Base-by-base conservation (phyloP, 2,329 filamentous ascomycete genomes). In the Penicillium hordei region DNA sequence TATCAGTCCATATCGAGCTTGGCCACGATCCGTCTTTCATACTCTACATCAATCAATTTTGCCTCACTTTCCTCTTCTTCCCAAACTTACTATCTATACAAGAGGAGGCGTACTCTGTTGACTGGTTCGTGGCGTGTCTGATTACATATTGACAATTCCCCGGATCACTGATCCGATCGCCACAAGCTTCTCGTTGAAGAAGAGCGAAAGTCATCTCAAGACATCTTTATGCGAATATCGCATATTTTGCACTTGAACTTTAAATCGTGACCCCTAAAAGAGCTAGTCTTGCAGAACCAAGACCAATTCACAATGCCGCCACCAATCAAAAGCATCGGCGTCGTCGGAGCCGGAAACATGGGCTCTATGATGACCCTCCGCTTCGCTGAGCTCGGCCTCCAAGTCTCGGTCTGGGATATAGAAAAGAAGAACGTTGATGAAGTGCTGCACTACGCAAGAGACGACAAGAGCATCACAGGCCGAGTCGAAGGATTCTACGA, bases 361-460 rank as follows among this genome's bases (percentile, higher is more conserved):
- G 75, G 75, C 46, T 75, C 75, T 29, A 76, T 76, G 72, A 76
- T 77, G 75, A 66, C 72, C 53, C 72, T 76, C 58, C 74, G 73
- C 19, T 76, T 77, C 38, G 70, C 73, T 0, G 75, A 77, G 40
- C 57, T 75, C 4, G 74, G 74, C 0, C 66, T 75, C 13, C 66
- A 75, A 40, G 72, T 77, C 8, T 77, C 75, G 1, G 63, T 76
- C 3, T 77, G 74, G 73, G 74, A 77, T 52, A 68, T 72, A 15
- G 65, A 66, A 2, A 65, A 61, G 8, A 45, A 64, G 1, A 77
- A 77, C 45, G 63, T 77, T 4, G 71, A 76, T 29, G 64, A 70
- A 39, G 61, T 74, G 15, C 61, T 70, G 21, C 42, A 63, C 3
- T 64, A 63, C 52, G 64, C 65, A 17, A 69, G 63, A 44, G 60